A percentile compares a stretch with the other conserved stretches of the same genome.
These are phyloP conservation scores for Colletotrichum sublineola DNA, from an alignment of 2,329 filamentous ascomycete species.

Conservation along the genomic window DNA sequence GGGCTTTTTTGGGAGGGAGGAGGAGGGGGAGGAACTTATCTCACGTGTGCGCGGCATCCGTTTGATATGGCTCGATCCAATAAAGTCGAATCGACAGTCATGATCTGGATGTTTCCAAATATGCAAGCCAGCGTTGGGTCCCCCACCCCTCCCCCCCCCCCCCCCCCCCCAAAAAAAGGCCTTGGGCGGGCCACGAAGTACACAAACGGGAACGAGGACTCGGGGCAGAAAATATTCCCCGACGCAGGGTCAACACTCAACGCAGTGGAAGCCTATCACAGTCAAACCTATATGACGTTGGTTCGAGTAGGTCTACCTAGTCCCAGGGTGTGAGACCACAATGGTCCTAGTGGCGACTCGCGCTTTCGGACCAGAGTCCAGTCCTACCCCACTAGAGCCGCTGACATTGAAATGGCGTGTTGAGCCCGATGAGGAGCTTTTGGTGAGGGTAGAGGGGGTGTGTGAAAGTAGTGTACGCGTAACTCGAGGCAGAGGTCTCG, in stretches of 20 bases:
- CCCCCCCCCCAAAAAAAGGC: neutral
- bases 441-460: neutral
- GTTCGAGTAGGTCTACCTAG: neutral
- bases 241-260: conserved; percentile 25
- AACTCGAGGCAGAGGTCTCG: conserved; percentile 11
- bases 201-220: neutral
- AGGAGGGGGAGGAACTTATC: conserved; percentile 18
- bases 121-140: neutral
- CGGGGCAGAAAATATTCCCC: conserved; percentile 10
- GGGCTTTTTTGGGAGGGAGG: conserved; percentile 10
- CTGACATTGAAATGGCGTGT: neutral
- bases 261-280: neutral
- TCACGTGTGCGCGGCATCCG: conserved; percentile 11
- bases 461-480: conserved; percentile 19
- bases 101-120: conserved; percentile 22
- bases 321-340: neutral
- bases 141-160: no score
- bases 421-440: neutral
- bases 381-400: neutral
- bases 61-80: conserved; percentile 10
- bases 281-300: neutral
- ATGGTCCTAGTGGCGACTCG: conserved; percentile 6
- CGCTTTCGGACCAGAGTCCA: neutral
- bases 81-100: neutral
- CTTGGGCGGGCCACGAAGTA: neutral